Evolutionary conservation across 139 green algal species (phyloP).

Genomic region (Chlorella ohadii): DNA sequence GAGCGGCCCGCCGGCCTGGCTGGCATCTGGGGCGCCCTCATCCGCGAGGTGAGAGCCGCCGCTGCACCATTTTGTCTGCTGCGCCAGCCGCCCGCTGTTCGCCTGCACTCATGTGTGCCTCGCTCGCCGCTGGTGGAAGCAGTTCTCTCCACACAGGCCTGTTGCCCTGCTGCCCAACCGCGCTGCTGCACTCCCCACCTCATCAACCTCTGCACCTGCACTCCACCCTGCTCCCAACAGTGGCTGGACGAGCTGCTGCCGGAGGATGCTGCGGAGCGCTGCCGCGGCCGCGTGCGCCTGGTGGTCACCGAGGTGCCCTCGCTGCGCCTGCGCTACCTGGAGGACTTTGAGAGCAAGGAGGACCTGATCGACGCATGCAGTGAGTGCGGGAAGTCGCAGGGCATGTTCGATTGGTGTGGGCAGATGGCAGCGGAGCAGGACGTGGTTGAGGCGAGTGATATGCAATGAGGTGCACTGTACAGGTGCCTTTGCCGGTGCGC

Average conservation of each 20-base stretch:
- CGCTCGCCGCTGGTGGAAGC: no score
- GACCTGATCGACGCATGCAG: constrained; percentile 72
- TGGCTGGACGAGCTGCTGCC: constrained; percentile 82
- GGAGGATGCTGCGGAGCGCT: constrained; percentile 62
- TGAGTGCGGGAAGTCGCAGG: no score
- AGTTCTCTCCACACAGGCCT: no score
- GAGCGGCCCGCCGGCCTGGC: constrained; percentile 59
- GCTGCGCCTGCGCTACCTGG: constrained; percentile 46
- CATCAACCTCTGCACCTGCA: background rate
- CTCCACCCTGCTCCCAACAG: background rate
- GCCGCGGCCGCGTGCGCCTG: constrained; percentile 48
- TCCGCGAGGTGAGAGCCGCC: constrained; percentile 40
- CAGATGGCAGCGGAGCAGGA: no score
- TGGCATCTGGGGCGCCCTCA: constrained; percentile 76
- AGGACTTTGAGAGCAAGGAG: constrained; percentile 52
- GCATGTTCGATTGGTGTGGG: no score
- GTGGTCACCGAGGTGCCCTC: constrained; percentile 53
- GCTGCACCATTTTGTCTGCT: background rate
- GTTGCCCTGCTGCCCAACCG: no score
- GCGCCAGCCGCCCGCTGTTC: no score
- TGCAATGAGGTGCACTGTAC: no score
- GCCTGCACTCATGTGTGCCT: no score
- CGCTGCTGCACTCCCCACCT: background rate
- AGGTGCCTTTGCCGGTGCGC: no score
- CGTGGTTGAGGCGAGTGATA: no score